Evolutionary conservation across 2,329 filamentous ascomycete genomes (phyloP), one percentile per base, ranked within the genome.

Genomic region (Penicillium freii): DNA sequence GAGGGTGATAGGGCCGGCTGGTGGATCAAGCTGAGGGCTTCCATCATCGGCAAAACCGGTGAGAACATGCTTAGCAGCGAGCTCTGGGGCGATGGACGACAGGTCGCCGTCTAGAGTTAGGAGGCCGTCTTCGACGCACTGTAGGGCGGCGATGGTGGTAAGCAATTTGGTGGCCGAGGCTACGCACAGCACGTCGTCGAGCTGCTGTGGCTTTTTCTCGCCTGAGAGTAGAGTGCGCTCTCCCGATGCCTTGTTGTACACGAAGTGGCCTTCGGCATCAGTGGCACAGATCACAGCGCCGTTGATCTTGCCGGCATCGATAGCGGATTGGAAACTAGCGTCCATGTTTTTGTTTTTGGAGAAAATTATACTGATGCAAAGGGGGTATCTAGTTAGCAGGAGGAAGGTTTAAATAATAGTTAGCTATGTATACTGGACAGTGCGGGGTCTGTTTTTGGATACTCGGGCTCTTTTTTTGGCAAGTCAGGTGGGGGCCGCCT

Each of bases 41-140:
- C 72, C 77, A 1, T 77, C 68, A 0, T 77, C 74, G 11, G 75
- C 69, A 57, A 80, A 82, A 2, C 78, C 79, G 0, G 72, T 77
- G 4, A 86, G 62, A 25, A 86, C 74, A 10, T 78, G 70, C 56
- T 82, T 78, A 1, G 68, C 67, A 0, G 74, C 74, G 0, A 86
- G 73, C 33, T 82, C 81, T 0, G 82, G 83, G 2, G 80, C 70
- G 3, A 82, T 48, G 0, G 62, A 38, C 0, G 75, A 72, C 0
- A 85, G 62, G 52, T 84, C 78, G 3, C 76, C 77, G 9, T 78
- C 75, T 0, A 85, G 71, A 1, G 66, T 66, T 0, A 85, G 63
- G 0, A 80, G 67, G 0, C 81, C 81, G 7, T 79, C 74, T 36
- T 86, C 82, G 2, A 85, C 81, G 45, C 80, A 78, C 56, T 84